Conservation (phyloP, 345 rosid species). For the Noccaea bulbosa region DNA sequence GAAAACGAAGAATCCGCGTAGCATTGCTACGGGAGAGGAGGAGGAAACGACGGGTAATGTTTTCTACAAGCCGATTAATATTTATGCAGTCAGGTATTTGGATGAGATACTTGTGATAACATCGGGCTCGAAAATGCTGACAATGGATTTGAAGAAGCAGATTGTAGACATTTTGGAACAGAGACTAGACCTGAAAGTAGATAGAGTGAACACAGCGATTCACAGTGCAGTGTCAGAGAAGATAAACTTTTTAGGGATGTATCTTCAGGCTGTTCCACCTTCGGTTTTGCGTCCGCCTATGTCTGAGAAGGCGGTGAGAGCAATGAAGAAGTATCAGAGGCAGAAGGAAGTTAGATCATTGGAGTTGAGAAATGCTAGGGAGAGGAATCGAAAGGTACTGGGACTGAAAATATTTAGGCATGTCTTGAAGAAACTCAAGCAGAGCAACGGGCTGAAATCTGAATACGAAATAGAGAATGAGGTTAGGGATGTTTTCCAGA, state of each 20-base stretch:
- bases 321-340: conserved; percentile 81
- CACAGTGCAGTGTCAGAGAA: conserved; percentile 87
- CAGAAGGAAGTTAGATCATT: conserved; percentile 79
- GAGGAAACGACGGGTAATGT: conserved; percentile 45
- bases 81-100: conserved; percentile 79
- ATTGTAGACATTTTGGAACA: conserved; percentile 60
- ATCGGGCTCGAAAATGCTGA: conserved; percentile 73
- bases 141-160: conserved; percentile 65
- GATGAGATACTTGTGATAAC: conserved; percentile 83
- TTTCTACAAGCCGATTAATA: conserved; percentile 67
- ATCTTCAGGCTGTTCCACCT: conserved; percentile 88
- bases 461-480: conserved; percentile 67
- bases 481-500: conserved; percentile 63
- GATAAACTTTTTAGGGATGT: conserved; percentile 77
- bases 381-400: conserved; percentile 74
- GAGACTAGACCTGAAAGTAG: conserved; percentile 65
- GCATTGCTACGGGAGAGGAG: no score
- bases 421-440: conserved; percentile 76
- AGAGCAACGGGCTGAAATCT: conserved; percentile 55
- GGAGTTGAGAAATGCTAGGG: conserved; percentile 82
- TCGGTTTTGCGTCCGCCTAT: conserved; percentile 77
- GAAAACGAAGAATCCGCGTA: conserved; percentile 56
- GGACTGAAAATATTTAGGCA: conserved; percentile 76
- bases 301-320: conserved; percentile 87
- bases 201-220: conserved; percentile 62